Conservation (phyloP, 2,329 filamentous ascomycete genomes). For the Pseudophaeomoniella oleicola region DNA sequence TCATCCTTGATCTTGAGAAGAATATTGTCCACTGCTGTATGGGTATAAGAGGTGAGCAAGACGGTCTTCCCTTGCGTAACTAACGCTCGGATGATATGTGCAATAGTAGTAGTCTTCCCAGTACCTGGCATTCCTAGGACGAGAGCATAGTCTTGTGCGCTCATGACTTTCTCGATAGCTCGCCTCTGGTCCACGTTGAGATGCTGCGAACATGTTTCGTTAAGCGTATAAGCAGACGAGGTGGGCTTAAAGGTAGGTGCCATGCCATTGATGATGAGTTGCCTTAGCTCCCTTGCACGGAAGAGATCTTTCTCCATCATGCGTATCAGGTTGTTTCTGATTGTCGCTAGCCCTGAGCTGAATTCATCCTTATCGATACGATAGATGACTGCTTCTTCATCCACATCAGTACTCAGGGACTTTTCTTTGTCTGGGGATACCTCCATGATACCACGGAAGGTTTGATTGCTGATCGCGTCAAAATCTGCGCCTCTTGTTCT, state of each 20-base stretch:
- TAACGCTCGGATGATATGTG: conserved; percentile 85
- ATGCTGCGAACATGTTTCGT: conserved; percentile 37
- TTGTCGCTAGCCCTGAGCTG: conserved; percentile 90
- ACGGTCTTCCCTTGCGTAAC: conserved; percentile 85
- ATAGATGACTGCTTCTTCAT: conserved; percentile 46
- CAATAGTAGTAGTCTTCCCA: conserved; percentile 95
- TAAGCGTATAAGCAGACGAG: conserved; percentile 48
- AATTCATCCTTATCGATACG: conserved; percentile 96
- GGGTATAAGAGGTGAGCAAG: conserved; percentile 85
- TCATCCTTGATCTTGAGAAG: conserved; percentile 76
- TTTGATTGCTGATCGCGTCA: conserved; percentile 61
- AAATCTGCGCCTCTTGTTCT: conserved; percentile 64
- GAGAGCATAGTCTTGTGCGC: conserved; percentile 86
- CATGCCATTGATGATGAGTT: conserved; percentile 64
- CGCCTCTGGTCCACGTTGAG: conserved; percentile 78
- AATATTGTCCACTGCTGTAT: conserved; percentile 97
- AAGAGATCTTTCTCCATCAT: conserved; percentile 71
- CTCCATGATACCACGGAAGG: conserved; percentile 86
- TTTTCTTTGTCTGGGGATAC: conserved; percentile 42
- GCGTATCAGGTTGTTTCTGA: conserved; percentile 84
- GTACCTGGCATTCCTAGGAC: conserved; percentile 97
- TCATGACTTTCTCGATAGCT: conserved; percentile 91
- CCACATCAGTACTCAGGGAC: conserved; percentile 12
- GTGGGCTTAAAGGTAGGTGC: conserved; percentile 57
- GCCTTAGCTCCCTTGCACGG: conserved; percentile 57